phyloP scores from a whole-genome alignment of 1,139 yeast species.

The Protomyces macrosporus region DNA sequence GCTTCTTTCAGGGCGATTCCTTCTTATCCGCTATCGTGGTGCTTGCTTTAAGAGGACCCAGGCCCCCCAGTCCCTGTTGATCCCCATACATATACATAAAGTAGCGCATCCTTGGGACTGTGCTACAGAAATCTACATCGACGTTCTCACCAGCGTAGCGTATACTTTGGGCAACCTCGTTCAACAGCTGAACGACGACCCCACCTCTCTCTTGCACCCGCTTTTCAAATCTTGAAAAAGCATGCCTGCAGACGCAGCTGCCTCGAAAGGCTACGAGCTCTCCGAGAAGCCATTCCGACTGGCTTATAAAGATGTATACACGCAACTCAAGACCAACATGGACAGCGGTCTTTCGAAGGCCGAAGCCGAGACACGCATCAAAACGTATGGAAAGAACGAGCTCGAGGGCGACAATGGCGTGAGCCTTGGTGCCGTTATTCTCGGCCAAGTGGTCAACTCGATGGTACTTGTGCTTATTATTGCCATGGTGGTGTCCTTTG shows the following conservation, averaged over 20 bases:
- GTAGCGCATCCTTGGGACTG: not conserved
- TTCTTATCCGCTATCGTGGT: too few relatives aligned
- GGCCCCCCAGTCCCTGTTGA: not conserved
- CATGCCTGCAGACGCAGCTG: not conserved
- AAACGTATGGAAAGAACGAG: slow-evolving; percentile 52
- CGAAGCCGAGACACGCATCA: slow-evolving; percentile 41
- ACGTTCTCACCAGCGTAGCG: not conserved
- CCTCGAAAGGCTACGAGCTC: slow-evolving; percentile 7
- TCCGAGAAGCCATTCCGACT: slow-evolving; percentile 1
- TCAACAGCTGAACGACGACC: not conserved
- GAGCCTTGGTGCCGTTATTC: slow-evolving; percentile 53
- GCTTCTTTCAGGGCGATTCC: too few relatives aligned
- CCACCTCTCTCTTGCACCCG: not conserved
- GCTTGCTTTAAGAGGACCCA: too few relatives aligned
- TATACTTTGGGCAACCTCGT: not conserved
- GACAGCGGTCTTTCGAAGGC: slow-evolving; percentile 48
- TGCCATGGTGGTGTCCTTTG: slow-evolving; percentile 70
- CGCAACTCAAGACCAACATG: slow-evolving; percentile 26
- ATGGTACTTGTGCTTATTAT: slow-evolving; percentile 71
- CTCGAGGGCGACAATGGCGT: slow-evolving; percentile 59
- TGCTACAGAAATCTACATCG: not conserved
- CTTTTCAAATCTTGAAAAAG: not conserved
- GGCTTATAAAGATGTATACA: not conserved
- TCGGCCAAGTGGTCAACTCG: slow-evolving; percentile 72
- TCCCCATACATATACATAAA: not conserved